Evolutionary conservation across 768 basidiomycete species (phyloP).

Genomic region (Naganishia vaughanmartiniae): DNA sequence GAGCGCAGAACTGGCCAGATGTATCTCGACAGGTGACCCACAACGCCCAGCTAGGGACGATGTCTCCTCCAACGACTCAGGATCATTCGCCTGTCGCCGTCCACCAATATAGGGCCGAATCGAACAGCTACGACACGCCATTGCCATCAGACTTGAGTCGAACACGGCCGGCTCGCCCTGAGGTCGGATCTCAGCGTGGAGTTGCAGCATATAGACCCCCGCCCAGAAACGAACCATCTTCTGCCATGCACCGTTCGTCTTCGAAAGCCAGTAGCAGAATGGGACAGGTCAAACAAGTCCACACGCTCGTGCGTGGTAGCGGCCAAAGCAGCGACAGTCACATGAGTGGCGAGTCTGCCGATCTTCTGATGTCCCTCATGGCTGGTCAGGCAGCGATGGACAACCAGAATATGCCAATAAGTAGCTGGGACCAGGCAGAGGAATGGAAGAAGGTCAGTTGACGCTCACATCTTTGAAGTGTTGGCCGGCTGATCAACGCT

Average conservation of each 20-base stretch:
- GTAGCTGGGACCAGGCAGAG: slow-evolving; percentile 70
- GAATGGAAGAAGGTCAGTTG: slow-evolving; percentile 64
- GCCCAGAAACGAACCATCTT: neutral
- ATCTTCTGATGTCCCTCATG: slow-evolving; percentile 80
- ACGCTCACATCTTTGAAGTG: slow-evolving; percentile 26
- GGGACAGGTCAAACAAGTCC: slow-evolving; percentile 10
- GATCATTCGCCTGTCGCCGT: slow-evolving; percentile 25
- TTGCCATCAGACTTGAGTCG: neutral
- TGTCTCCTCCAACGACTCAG: slow-evolving; percentile 21
- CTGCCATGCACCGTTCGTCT: slow-evolving; percentile 1
- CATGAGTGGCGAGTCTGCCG: slow-evolving; percentile 57
- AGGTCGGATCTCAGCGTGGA: neutral
- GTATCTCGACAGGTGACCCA: neutral
- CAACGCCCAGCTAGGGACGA: slow-evolving; percentile 5
- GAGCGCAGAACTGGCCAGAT: neutral
- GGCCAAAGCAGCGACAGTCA: slow-evolving; percentile 5
- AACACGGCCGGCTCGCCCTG: neutral
- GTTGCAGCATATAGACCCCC: neutral
- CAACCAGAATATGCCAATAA: slow-evolving; percentile 73
- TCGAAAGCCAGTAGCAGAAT: slow-evolving; percentile 24
- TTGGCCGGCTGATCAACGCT: slow-evolving; percentile 4
- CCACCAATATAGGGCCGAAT: neutral
- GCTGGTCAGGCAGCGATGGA: slow-evolving; percentile 95
- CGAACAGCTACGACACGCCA: neutral
- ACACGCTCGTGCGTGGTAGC: neutral